phyloP scores from a whole-genome alignment of 371 early-diverging fungal species.

The Coemansia sp. region DNA sequence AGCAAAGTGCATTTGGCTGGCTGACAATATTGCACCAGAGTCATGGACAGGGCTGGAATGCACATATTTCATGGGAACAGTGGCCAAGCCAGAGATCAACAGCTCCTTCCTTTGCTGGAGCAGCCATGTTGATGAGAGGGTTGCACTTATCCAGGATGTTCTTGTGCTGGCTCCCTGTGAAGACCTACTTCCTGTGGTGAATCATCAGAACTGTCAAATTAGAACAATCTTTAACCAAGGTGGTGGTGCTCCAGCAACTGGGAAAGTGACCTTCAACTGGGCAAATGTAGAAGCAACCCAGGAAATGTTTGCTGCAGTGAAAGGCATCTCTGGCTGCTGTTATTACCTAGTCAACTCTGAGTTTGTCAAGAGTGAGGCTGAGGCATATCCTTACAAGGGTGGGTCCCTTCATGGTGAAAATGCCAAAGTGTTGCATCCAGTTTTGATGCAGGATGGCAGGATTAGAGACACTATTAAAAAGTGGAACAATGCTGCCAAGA shows the following conservation, averaged over 20 bases:
- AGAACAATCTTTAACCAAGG: background rate
- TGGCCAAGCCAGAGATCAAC: background rate
- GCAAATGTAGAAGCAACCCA: background rate
- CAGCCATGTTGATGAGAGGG: background rate
- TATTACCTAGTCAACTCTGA: background rate
- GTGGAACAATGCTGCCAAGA: background rate
- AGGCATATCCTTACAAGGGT: background rate
- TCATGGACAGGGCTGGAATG: background rate
- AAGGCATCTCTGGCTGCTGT: background rate
- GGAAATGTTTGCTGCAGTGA: background rate
- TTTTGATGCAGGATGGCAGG: background rate
- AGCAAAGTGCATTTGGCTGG: background rate
- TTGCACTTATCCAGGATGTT: background rate
- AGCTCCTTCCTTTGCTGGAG: background rate
- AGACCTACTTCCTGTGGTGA: background rate
- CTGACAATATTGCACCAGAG: background rate
- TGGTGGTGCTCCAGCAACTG: background rate
- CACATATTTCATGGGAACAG: background rate
- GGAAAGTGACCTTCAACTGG: background rate
- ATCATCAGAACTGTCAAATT: background rate
- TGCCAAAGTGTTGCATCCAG: background rate
- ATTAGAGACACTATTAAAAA: background rate
- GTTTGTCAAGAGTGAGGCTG: background rate
- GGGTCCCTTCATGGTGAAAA: background rate
- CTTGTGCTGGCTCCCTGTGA: background rate